A percentile compares a stretch with the other conserved stretches of the same genome.
Evolutionary conservation across 768 basidiomycete species (phyloP).

Genomic region (Lactifluus volemus): DNA sequence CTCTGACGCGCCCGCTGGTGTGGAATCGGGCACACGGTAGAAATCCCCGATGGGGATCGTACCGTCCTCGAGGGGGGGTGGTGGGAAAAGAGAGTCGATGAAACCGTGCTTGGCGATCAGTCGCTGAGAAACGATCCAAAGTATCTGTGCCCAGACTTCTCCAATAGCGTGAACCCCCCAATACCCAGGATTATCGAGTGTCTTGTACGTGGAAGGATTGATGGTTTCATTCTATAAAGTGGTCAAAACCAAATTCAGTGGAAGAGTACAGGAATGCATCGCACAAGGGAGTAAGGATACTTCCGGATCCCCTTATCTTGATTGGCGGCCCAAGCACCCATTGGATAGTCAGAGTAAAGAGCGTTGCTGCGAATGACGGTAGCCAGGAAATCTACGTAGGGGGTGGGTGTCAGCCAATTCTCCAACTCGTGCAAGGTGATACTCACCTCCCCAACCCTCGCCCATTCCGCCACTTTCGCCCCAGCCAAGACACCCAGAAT

Average conservation of each 20-base stretch:
- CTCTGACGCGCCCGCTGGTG: constrained; percentile 35
- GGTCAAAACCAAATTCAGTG: background rate
- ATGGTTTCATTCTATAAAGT: constrained; percentile 41
- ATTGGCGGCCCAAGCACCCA: constrained; percentile 97
- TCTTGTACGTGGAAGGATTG: constrained; percentile 93
- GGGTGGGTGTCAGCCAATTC: background rate
- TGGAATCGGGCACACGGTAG: constrained; percentile 42
- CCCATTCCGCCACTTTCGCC: constrained; percentile 97
- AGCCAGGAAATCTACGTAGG: constrained; percentile 61
- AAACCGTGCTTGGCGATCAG: constrained; percentile 81
- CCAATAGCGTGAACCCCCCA: constrained; percentile 91
- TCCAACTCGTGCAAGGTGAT: background rate
- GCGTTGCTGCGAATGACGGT: constrained; percentile 75
- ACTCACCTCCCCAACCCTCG: constrained; percentile 84
- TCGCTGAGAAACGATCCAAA: constrained; percentile 69
- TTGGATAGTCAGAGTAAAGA: constrained; percentile 69
- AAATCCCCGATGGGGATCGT: constrained; percentile 64
- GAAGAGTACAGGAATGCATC: background rate
- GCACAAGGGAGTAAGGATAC: constrained; percentile 70
- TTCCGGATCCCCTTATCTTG: constrained; percentile 69
- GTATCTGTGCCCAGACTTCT: constrained; percentile 92
- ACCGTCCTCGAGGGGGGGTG: constrained; percentile 53
- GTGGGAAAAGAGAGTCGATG: constrained; percentile 73
- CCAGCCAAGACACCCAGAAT: constrained; percentile 92
- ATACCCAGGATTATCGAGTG: constrained; percentile 87